Evolutionary conservation across 805 yeast species (phyloP).

Genomic region (Tetrapisispora nanseiensis): DNA sequence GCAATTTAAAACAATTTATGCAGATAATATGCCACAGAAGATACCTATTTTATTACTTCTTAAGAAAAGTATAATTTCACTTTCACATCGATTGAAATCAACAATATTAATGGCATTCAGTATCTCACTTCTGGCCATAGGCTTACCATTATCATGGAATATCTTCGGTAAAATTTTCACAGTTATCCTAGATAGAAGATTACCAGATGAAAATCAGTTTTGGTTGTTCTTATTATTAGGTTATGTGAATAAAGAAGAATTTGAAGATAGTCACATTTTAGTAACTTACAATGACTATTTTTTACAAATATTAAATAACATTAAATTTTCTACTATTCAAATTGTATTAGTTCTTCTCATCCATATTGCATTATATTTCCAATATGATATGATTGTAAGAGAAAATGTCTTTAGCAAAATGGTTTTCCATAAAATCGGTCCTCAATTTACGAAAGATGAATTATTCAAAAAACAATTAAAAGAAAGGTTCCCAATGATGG

Average conservation of each 20-base stretch:
- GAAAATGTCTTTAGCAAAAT: conserved; percentile 61
- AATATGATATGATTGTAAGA: conserved; percentile 60
- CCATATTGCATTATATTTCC: conserved; percentile 41
- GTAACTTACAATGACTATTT: conserved; percentile 4
- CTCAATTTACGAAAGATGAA: conserved; percentile 23
- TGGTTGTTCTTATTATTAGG: conserved; percentile 15
- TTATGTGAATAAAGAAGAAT: conserved; percentile 4
- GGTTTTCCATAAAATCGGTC: conserved; percentile 50
- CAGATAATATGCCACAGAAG: conserved; percentile 50
- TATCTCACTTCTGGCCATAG: conserved; percentile 28
- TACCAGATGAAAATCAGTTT: conserved; percentile 32
- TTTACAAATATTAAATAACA: conserved; percentile 14
- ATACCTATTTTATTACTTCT: conserved; percentile 48
- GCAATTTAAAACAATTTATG: conserved; percentile 55
- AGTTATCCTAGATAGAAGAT: conserved; percentile 44
- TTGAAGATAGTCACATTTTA: conserved; percentile 1
- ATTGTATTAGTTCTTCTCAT: conserved; percentile 34
- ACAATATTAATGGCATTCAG: conserved; percentile 19
- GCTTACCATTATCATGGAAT: conserved; percentile 47
- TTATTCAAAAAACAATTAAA: conserved; percentile 19
- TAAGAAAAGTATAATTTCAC: conserved; percentile 28
- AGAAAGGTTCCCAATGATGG: conserved; percentile 27
- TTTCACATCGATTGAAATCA: conserved; percentile 11
- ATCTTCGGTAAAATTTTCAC: conserved; percentile 44
- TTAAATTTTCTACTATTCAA: conserved; percentile 26